These are phyloP conservation scores for Sextonia rubra DNA, from an alignment of 164 flowering plant genomes.

Conservation along the genomic window DNA sequence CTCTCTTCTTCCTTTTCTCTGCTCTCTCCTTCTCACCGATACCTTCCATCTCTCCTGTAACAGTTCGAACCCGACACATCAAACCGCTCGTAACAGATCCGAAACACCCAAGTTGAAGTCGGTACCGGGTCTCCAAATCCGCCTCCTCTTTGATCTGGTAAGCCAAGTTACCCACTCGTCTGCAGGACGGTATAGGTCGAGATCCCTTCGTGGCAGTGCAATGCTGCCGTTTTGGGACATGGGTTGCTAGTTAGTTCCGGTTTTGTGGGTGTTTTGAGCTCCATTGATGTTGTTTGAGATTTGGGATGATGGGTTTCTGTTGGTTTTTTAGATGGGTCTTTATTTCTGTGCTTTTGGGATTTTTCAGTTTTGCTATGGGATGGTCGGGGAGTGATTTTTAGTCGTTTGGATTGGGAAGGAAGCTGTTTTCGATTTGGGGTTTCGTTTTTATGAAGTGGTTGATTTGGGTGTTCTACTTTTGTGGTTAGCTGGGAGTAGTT, in stretches of 20 bases:
- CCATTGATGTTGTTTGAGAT: background rate
- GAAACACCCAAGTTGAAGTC: background rate
- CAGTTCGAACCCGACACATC: background rate
- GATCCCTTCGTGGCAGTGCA: background rate
- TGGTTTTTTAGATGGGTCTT: background rate
- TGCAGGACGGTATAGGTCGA: background rate
- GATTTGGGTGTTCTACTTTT: background rate
- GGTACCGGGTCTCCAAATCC: background rate
- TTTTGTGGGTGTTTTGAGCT: background rate
- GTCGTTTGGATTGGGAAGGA: background rate
- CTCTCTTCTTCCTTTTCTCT: background rate
- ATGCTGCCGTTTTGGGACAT: background rate
- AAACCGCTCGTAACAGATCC: background rate
- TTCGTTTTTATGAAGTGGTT: conserved; percentile 1
- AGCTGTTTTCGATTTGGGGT: conserved; percentile 3
- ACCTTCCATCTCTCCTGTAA: background rate
- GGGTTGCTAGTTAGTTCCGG: too few species aligned
- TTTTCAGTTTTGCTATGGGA: background rate
- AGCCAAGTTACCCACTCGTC: background rate
- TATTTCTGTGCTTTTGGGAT: background rate
- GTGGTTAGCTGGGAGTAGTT: background rate
- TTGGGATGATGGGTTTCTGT: conserved; percentile 6
- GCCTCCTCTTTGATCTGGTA: background rate
- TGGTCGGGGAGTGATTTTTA: background rate
- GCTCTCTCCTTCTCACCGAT: background rate